Percentiles rank a stretch among this genome's conserved stretches.
phyloP scores from a whole-genome alignment of 805 yeast genomes.

The Tetrapisispora arboricola region DNA sequence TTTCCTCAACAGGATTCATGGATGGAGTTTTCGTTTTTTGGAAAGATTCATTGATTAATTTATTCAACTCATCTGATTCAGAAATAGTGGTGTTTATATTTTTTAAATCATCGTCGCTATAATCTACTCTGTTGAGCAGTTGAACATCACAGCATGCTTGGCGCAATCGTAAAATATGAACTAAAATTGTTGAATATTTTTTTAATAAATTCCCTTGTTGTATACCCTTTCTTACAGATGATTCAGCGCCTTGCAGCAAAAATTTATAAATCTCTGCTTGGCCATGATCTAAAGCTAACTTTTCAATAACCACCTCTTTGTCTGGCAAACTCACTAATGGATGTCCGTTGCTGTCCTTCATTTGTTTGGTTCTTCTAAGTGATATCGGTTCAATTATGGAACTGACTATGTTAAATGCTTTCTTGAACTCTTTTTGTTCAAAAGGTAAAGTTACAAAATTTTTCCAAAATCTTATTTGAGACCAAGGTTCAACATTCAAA shows the following conservation, averaged over 20 bases:
- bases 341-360: constrained; percentile 64
- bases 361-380: constrained; percentile 74
- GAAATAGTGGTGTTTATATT: constrained; percentile 8
- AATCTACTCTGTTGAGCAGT: constrained; percentile 43
- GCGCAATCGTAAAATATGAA: constrained; percentile 72
- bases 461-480: constrained; percentile 75
- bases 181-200: constrained; percentile 67
- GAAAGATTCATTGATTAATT: not conserved
- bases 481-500: constrained; percentile 81
- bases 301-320: constrained; percentile 61
- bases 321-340: constrained; percentile 68
- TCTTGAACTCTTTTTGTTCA: constrained; percentile 56
- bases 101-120: constrained; percentile 41
- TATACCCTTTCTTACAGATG: constrained; percentile 48
- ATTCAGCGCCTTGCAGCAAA: constrained; percentile 57
- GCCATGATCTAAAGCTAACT: constrained; percentile 50
- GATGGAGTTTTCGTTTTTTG: not conserved
- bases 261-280: constrained; percentile 61
- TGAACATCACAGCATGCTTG: constrained; percentile 83
- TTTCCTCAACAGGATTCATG: not conserved
- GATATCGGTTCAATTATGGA: constrained; percentile 76
- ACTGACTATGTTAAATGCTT: constrained; percentile 76
- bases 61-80: constrained; percentile 4
- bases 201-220: constrained; percentile 58
- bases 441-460: constrained; percentile 77